These are phyloP conservation scores for Aureobasidium sp. DNA, from an alignment of 2,329 filamentous ascomycete species.

Conservation along the genomic window DNA sequence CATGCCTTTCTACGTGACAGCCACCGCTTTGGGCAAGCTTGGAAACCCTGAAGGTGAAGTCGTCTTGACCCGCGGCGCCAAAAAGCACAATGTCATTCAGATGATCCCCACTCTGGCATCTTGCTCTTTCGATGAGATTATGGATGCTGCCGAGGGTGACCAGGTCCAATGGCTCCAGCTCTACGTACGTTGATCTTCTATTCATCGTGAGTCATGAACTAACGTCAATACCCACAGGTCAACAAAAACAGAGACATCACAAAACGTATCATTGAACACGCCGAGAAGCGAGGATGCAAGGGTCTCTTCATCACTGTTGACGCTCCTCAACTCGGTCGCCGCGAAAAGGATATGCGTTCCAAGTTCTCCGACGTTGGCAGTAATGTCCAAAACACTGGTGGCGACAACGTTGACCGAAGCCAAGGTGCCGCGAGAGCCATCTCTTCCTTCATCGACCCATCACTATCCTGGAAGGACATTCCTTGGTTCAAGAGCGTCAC, in stretches of 20 bases:
- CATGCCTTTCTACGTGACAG: constrained; percentile 93
- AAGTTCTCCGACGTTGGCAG: constrained; percentile 70
- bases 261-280: constrained; percentile 81
- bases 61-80: constrained; percentile 74
- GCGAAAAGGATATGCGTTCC: constrained; percentile 95
- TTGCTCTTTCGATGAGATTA: constrained; percentile 94
- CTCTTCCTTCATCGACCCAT: constrained; percentile 91
- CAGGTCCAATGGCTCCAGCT: constrained; percentile 96
- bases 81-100: constrained; percentile 84
- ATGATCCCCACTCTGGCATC: constrained; percentile 98
- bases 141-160: constrained; percentile 70
- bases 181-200: constrained; percentile 47
- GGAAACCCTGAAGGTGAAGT: constrained; percentile 93
- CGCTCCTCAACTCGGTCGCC: constrained; percentile 85
- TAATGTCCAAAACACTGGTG: constrained; percentile 64
- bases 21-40: constrained; percentile 90
- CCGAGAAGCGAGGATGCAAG: constrained; percentile 85
- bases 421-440: constrained; percentile 95
- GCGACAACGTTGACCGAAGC: constrained; percentile 69
- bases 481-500: constrained; percentile 88
- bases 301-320: constrained; percentile 98
- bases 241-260: constrained; percentile 94
- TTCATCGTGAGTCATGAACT: neutral
- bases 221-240: constrained; percentile 34
- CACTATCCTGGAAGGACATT: constrained; percentile 80